Conservation (phyloP, 2,329 filamentous ascomycete genomes). For the Rutstroemia sp. region DNA sequence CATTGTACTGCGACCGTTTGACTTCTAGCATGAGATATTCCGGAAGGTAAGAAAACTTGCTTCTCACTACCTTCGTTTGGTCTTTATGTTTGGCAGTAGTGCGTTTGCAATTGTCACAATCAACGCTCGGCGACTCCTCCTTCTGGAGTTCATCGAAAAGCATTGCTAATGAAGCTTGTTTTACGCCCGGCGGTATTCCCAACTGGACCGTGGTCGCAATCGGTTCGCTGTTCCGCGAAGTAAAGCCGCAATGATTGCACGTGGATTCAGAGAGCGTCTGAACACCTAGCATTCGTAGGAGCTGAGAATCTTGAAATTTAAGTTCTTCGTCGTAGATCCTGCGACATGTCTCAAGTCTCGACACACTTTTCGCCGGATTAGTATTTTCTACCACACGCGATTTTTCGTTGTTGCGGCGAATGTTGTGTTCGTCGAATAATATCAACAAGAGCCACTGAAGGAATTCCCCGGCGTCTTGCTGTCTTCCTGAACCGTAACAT, state of each 20-base stretch:
- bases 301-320: too few species aligned
- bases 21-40: constrained; percentile 2
- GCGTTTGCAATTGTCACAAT: background rate
- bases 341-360: background rate
- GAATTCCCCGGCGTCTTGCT: constrained; percentile 8
- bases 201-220: too few species aligned
- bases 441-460: background rate
- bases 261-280: background rate
- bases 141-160: background rate
- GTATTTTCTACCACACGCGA: background rate
- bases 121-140: background rate
- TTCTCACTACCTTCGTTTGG: background rate
- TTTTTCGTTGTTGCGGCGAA: background rate
- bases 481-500: background rate
- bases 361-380: background rate
- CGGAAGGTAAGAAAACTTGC: background rate
- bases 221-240: too few species aligned
- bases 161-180: background rate
- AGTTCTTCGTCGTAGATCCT: background rate
- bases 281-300: too few species aligned
- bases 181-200: background rate
- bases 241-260: too few species aligned
- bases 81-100: background rate
- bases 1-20: background rate
- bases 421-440: constrained; percentile 3